Evolutionary conservation across 2,329 filamentous ascomycete genomes (phyloP), one percentile per base, ranked within the genome.

Genomic region (Colletotrichum brevisporum): DNA sequence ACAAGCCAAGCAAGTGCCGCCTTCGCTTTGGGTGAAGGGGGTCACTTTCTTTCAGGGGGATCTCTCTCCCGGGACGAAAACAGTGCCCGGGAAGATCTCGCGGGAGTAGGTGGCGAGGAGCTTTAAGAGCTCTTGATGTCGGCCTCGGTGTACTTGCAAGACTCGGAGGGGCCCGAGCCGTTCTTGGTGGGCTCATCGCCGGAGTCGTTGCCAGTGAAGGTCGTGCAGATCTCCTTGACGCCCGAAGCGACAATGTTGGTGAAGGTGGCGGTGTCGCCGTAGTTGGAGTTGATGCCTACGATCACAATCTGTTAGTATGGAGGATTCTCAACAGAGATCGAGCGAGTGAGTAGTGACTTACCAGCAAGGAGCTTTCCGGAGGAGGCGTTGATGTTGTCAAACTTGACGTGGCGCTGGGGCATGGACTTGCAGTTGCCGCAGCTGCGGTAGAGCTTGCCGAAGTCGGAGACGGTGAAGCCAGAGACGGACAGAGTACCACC

Each of bases 401-500:
- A 31, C 58, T 64, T 52, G 56, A 71, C 67, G 67, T 71, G 68
- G 24, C 70, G 67, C 62, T 67, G 58, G 41, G 13, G 50, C 56
- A 59, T 67, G 31, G 60, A 43, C 57, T 71, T 67, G 61, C 69
- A 71, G 69, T 71, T 71, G 47, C 69, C 69, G 62, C 69, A 71
- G 47, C 56, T 58, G 67, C 69, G 69, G 61, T 71, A 71, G 27
- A 71, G 69, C 69, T 71, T 71, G 13, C 69, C 69, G 6, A 71
- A 71, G 43, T 61, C 47, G 24, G 55, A 47, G 36, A 62, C 69
- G 41, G 56, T 56, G 62, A 71, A 71, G 57, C 61, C 69, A 39
- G 54, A 62, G 61, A 71, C 63, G 21, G 61, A 59, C 47, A 71
- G 56, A 36, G 69, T 71, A 13, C 69, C 69, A 26, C 24, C 61